A percentile compares a stretch with the other conserved stretches of the same genome.
Evolutionary conservation across 768 basidiomycete species (phyloP).

Genomic region (Auricularia sp.): DNA sequence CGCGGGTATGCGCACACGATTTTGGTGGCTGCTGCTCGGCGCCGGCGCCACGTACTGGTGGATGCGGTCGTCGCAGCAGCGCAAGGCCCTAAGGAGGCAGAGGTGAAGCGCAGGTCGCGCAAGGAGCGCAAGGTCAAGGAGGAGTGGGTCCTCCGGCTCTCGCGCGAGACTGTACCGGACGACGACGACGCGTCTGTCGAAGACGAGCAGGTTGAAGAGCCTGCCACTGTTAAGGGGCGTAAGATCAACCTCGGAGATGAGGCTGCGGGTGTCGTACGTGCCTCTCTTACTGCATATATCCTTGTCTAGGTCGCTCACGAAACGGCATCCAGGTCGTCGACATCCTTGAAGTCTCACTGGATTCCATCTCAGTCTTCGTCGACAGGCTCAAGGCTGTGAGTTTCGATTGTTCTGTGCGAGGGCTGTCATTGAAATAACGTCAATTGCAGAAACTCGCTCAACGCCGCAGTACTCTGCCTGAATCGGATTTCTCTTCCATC

Average conservation of each 20-base stretch:
- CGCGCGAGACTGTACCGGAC: background rate
- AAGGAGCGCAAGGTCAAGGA: background rate
- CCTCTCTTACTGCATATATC: background rate
- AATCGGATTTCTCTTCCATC: background rate
- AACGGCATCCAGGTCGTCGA: background rate
- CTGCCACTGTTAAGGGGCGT: background rate
- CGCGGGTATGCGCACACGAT: background rate
- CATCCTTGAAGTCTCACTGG: background rate
- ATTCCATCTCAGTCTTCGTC: background rate
- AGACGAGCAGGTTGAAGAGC: background rate
- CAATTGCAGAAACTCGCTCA: background rate
- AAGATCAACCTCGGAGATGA: background rate
- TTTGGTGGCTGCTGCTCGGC: background rate
- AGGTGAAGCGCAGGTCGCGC: background rate
- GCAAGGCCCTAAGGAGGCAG: background rate
- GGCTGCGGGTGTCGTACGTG: background rate
- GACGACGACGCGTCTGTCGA: background rate
- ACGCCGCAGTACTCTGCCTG: background rate
- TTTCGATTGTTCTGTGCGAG: background rate
- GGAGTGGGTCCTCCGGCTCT: background rate
- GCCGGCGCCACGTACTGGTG: background rate
- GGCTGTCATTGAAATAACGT: no score
- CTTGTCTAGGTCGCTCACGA: background rate
- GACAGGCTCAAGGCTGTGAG: background rate
- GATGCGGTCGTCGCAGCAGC: background rate